Conservation (phyloP, 495 filamentous ascomycete species). For the Trichoderma gamsii region DNA sequence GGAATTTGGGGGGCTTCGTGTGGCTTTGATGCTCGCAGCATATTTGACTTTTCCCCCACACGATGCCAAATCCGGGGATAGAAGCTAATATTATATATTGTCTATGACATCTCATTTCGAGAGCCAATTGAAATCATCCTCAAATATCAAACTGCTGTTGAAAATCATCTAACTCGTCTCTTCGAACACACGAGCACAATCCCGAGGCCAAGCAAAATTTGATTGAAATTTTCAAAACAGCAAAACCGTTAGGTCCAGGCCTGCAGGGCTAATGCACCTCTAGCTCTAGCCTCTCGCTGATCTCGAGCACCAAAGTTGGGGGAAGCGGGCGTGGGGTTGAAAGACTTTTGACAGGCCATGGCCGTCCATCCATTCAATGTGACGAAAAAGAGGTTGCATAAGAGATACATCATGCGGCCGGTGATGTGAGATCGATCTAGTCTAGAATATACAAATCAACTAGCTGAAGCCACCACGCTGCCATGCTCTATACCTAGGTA, state of each 20-base stretch:
- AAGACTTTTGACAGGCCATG: not conserved
- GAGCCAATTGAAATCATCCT: too few species aligned
- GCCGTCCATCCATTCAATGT: not conserved
- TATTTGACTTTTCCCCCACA: not conserved
- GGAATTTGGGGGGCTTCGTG: not conserved
- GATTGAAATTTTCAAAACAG: not conserved
- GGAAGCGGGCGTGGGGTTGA: not conserved
- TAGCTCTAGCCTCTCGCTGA: slow-evolving; percentile 1
- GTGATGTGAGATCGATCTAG: too few species aligned
- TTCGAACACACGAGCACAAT: not conserved
- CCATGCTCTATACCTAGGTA: too few species aligned
- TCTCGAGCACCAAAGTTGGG: not conserved
- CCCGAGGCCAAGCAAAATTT: not conserved
- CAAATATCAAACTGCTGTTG: not conserved
- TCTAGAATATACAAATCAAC: too few species aligned
- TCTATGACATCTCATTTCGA: too few species aligned
- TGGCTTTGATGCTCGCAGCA: not conserved
- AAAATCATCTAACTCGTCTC: not conserved
- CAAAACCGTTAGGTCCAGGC: not conserved
- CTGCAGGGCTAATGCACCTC: slow-evolving; percentile 11
- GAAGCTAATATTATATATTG: too few species aligned
- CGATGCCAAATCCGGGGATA: not conserved
- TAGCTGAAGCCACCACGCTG: too few species aligned
- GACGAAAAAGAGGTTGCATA: too few species aligned
- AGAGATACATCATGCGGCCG: too few species aligned